Evolutionary conservation across 441 rosid genomes (phyloP).

Genomic region (Populus trichocarpa): DNA sequence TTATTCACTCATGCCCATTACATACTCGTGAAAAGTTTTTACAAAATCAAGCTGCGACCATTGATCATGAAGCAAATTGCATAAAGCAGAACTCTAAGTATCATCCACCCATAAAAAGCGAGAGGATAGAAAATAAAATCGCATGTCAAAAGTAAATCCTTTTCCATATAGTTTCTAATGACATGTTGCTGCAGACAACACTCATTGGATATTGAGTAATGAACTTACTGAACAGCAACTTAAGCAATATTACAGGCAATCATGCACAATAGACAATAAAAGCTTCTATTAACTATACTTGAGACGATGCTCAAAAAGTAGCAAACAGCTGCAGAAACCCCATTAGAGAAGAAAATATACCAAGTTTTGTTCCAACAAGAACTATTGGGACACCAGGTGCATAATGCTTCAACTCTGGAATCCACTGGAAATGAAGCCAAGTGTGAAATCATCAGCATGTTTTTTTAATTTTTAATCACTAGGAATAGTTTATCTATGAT

Average conservation of each 20-base stretch:
- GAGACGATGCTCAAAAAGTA: background rate
- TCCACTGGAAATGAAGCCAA: slow-evolving; percentile 55
- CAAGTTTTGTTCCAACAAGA: slow-evolving; percentile 84
- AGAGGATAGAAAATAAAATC: background rate
- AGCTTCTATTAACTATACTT: background rate
- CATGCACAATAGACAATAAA: background rate
- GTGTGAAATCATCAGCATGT: background rate
- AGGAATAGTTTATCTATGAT: background rate
- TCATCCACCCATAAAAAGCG: background rate
- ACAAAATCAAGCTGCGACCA: background rate
- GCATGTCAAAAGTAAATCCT: background rate
- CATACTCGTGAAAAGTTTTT: background rate
- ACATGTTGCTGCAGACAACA: background rate
- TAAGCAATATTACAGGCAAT: background rate
- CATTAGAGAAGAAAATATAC: slow-evolving; percentile 23
- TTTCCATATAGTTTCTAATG: background rate
- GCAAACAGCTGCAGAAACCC: too few relatives aligned
- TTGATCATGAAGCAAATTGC: background rate
- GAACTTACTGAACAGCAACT: background rate
- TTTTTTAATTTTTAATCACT: background rate
- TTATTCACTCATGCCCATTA: background rate
- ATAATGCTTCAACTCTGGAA: slow-evolving; percentile 87
- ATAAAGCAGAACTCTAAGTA: background rate
- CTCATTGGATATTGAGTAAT: background rate
- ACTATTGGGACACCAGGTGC: slow-evolving; percentile 85